phyloP scores from a whole-genome alignment of 1,284 basidiomycete species.

The Boletus subluridellus region DNA sequence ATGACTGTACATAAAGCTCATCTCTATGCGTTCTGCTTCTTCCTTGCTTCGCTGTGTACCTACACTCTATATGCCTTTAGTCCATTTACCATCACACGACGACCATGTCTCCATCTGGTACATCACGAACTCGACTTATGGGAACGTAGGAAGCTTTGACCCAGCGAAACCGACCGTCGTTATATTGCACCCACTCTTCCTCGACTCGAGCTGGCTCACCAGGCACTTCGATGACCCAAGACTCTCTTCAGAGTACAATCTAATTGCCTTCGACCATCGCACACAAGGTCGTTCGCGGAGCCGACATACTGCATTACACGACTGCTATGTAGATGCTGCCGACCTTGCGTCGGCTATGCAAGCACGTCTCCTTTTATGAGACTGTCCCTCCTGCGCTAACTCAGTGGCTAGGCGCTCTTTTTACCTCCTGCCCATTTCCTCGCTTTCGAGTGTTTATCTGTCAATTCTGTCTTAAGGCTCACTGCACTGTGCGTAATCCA shows the following conservation, averaged over 20 bases:
- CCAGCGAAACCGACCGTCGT: slow-evolving; percentile 60
- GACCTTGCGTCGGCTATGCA: slow-evolving; percentile 65
- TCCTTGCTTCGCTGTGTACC: neutral
- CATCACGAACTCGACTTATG: slow-evolving; percentile 51
- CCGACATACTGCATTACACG: slow-evolving; percentile 54
- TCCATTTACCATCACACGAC: slow-evolving; percentile 58
- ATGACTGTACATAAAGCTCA: slow-evolving; percentile 16
- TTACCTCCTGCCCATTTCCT: slow-evolving; percentile 68
- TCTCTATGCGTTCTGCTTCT: slow-evolving; percentile 3
- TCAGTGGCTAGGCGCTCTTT: slow-evolving; percentile 47
- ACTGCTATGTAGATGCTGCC: slow-evolving; percentile 72
- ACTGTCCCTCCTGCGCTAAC: neutral
- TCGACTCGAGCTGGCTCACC: slow-evolving; percentile 66
- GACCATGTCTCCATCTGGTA: slow-evolving; percentile 73
- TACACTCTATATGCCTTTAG: slow-evolving; percentile 55
- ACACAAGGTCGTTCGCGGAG: slow-evolving; percentile 59
- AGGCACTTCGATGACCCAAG: slow-evolving; percentile 66
- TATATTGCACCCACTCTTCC: slow-evolving; percentile 62
- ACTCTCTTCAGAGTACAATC: slow-evolving; percentile 54
- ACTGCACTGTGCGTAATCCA: slow-evolving; percentile 50
- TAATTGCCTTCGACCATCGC: slow-evolving; percentile 71
- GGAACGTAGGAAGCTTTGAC: slow-evolving; percentile 63
- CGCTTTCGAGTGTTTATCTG: slow-evolving; percentile 55
- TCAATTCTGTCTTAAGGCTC: slow-evolving; percentile 56
- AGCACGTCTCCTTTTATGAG: slow-evolving; percentile 38